A percentile compares a stretch with the other conserved stretches of the same genome.
These are phyloP conservation scores for Otatea glauca DNA, from an alignment of 176 grass and related monocot genomes.

Conservation along the genomic window DNA sequence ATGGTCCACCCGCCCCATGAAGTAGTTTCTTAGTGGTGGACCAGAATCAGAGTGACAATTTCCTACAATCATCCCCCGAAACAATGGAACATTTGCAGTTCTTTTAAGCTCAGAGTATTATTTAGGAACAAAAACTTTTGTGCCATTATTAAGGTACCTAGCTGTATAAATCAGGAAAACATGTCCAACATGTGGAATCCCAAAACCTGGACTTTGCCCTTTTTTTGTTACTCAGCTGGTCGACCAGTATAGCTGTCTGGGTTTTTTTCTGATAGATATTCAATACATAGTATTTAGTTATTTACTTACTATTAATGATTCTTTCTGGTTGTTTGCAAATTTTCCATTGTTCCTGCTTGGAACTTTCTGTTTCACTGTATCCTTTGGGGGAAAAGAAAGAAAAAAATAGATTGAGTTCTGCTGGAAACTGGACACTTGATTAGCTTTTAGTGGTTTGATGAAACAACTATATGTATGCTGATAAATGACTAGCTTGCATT, in stretches of 20 bases:
- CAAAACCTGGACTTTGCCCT: not conserved
- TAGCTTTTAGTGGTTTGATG: not conserved
- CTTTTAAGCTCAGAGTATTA: not conserved
- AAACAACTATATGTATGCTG: not conserved
- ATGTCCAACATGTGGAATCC: not conserved
- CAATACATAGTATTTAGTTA: too few species aligned
- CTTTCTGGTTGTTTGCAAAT: too few species aligned
- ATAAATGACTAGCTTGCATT: not conserved
- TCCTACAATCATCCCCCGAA: not conserved
- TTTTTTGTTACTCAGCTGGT: not conserved
- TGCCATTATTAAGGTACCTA: not conserved
- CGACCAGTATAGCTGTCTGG: not conserved
- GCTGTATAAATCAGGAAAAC: not conserved
- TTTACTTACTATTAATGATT: too few species aligned
- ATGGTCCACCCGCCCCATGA: not conserved
- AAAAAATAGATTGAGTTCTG: not conserved
- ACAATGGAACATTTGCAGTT: not conserved
- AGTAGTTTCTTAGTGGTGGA: not conserved
- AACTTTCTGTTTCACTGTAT: not conserved
- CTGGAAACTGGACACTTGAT: not conserved
- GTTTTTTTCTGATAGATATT: not conserved
- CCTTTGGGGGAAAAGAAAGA: not conserved
- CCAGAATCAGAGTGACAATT: not conserved
- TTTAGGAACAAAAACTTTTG: not conserved
- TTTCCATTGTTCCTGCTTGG: not conserved